Conservation (phyloP, 1,139 yeast genomes). For the Candida frijolesensis region DNA sequence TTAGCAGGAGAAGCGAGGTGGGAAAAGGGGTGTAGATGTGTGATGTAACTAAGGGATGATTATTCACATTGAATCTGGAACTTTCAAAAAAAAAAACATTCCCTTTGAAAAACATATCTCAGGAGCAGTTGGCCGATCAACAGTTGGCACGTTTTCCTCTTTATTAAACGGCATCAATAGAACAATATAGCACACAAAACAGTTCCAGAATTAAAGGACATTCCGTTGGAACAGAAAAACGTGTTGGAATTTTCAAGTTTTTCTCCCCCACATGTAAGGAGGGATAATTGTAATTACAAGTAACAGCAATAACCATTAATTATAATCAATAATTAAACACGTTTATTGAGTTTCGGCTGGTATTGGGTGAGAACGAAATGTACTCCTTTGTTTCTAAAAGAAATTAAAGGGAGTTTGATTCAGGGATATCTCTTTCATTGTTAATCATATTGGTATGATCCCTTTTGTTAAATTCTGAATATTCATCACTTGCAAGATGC, state of each 20-base stretch:
- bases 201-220: background rate
- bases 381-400: too few species aligned
- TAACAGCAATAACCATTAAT: background rate
- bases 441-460: background rate
- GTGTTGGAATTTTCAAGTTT: background rate
- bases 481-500: background rate
- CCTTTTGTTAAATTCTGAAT: background rate
- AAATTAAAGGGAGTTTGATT: background rate
- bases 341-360: background rate
- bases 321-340: background rate
- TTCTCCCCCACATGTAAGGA: background rate
- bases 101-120: background rate
- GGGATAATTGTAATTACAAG: background rate
- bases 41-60: too few species aligned
- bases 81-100: too few species aligned
- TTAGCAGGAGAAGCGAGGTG: too few species aligned
- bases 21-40: too few species aligned
- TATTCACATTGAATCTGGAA: background rate
- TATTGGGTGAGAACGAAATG: background rate
- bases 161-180: background rate
- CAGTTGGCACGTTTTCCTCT: background rate
- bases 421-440: background rate
- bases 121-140: background rate
- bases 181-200: background rate
- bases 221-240: slow-evolving; percentile 1